A percentile compares a stretch with the other conserved stretches of the same genome.
Evolutionary conservation across 1,284 basidiomycete species (phyloP).

Genomic region (Fomitiporia mediterranea): DNA sequence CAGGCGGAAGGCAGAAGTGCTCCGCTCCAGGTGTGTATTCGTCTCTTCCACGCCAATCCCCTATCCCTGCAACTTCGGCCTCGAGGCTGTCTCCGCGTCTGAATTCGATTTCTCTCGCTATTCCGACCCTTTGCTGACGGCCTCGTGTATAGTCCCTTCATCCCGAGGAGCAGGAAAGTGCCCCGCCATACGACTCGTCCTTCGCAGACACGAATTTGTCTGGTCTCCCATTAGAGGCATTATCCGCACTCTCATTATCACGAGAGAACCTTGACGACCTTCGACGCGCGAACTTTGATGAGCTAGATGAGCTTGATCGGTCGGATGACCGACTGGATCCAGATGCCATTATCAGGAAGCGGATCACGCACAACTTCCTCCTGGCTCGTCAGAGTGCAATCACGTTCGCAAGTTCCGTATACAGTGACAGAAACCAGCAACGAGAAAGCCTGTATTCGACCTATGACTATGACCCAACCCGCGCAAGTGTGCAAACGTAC

Average conservation of each 20-base stretch:
- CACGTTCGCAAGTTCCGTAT: conserved; percentile 6
- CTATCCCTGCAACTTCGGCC: neutral
- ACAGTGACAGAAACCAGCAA: neutral
- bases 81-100: neutral
- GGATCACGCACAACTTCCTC: conserved; percentile 8
- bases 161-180: neutral
- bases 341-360: conserved; percentile 7
- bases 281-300: neutral
- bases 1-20: neutral
- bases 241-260: neutral
- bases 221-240: neutral
- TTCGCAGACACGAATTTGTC: neutral
- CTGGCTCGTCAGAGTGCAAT: conserved; percentile 8
- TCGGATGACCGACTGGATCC: conserved; percentile 10
- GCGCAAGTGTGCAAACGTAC: conserved; percentile 17
- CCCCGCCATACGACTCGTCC: neutral
- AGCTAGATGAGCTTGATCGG: conserved; percentile 10
- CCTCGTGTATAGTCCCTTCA: neutral
- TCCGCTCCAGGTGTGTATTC: neutral
- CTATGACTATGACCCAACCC: conserved; percentile 2
- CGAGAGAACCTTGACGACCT: neutral
- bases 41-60: neutral
- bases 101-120: neutral
- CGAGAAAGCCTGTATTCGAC: conserved; percentile 3
- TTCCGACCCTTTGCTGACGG: too few relatives aligned